A percentile compares a stretch with the other conserved stretches of the same genome.
Evolutionary conservation across 2,329 filamentous ascomycete species (phyloP).

Genomic region (Camillea tinctor): DNA sequence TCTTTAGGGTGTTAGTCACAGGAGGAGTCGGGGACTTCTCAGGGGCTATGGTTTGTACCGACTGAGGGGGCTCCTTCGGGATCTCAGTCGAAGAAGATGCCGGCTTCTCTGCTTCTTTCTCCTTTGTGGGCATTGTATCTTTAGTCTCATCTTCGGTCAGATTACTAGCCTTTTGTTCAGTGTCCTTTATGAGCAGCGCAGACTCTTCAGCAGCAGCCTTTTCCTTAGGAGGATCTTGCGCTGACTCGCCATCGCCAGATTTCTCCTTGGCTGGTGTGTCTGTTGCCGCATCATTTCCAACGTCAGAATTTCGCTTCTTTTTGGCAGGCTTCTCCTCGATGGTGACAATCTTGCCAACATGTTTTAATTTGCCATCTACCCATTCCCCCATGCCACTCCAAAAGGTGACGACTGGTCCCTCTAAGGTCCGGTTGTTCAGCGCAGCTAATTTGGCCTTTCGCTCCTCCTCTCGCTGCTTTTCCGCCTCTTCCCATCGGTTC

Average conservation of each 20-base stretch:
- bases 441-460: conserved; percentile 81
- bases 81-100: not conserved
- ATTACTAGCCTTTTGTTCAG: conserved; percentile 1
- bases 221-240: conserved; percentile 9
- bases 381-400: conserved; percentile 92
- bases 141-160: not conserved
- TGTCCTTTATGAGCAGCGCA: conserved; percentile 3
- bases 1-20: conserved; percentile 5
- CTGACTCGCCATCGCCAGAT: conserved; percentile 10
- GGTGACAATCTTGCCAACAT: conserved; percentile 64
- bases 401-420: conserved; percentile 85
- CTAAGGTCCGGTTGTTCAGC: conserved; percentile 79
- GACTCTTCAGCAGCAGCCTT: conserved; percentile 9
- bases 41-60: conserved; percentile 6
- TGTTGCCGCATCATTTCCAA: conserved; percentile 16
- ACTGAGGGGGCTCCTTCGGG: conserved; percentile 4
- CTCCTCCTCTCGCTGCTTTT: conserved; percentile 84
- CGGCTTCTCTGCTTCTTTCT: conserved; percentile 6
- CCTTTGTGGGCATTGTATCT: not conserved
- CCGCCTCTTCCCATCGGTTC: conserved; percentile 90
- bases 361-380: conserved; percentile 71
- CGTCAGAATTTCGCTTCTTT: conserved; percentile 48
- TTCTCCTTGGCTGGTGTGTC: conserved; percentile 26
- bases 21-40: conserved; percentile 3
- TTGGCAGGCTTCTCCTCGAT: conserved; percentile 57